Evolutionary conservation across 2,329 filamentous ascomycete genomes (phyloP), one percentile per base, ranked within the genome.

Genomic region (Pestalotiopsis sp.): DNA sequence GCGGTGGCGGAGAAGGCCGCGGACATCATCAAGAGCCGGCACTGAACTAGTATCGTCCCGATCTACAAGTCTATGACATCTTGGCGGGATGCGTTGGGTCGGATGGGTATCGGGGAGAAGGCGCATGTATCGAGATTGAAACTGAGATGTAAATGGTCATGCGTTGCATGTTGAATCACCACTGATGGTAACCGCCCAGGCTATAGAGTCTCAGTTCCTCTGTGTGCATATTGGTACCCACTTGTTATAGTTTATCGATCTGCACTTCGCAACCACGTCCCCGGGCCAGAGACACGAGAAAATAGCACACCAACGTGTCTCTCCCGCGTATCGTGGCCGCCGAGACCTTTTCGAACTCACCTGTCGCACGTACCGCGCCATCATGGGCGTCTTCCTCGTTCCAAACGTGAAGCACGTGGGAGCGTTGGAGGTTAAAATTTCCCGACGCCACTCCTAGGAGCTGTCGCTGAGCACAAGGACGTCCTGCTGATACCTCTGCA

Each of bases 1-100:
- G 74, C 75, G 11, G 71, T 76, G 3, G 76, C 75, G 7, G 80
- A 81, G 69, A 74, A 75, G 61, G 78, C 74, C 2, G 76, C 76
- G 3, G 76, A 77, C 58, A 65, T 78, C 13, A 77, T 79, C 64
- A 79, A 74, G 52, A 45, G 20, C 6, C 14, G 59, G 59, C 7
- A 27, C 12, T 62, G 27, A 62, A 17, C 13, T 20, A 36, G 4
- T 62, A 20, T 62, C 20, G 31, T 52, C 45, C 45, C n/a, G 17
- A 9, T n/a, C 6, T 52, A 52, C 4, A 17, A 17, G 17, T n/a
- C 6, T 23, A 23, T 9, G 41, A 17, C 41, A 52, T 52, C 45
- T 52, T 52, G 45, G 45, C 45, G 12, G 17, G 1, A 52, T 7
- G 7, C 11, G 14, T 20, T 23, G 11, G 45, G 31, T 36, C 31